Percentiles rank a stretch among this genome's conserved stretches.
Conservation (phyloP, 306 rosid species). For the Prinsepia uniflora region DNA sequence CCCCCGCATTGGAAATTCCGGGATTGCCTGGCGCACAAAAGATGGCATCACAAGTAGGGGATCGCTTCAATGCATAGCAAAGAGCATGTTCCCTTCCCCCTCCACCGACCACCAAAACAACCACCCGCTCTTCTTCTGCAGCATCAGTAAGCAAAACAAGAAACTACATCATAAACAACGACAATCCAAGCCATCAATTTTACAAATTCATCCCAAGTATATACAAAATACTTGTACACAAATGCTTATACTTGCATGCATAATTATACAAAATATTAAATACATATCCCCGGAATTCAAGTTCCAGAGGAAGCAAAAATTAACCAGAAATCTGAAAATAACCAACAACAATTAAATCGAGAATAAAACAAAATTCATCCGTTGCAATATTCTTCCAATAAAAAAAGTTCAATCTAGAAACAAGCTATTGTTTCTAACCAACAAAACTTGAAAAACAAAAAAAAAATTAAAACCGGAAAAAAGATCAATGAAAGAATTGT, state of each 20-base stretch:
- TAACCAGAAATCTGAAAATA: background rate
- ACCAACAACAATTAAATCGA: background rate
- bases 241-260: background rate
- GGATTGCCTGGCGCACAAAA: slow-evolving; percentile 95
- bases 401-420: background rate
- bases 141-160: slow-evolving; percentile 8
- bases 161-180: background rate
- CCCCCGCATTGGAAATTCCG: slow-evolving; percentile 78
- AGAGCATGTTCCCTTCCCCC: slow-evolving; percentile 98
- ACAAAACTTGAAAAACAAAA: background rate
- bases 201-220: background rate
- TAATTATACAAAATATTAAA: background rate
- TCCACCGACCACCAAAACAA: slow-evolving; percentile 84
- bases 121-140: slow-evolving; percentile 42
- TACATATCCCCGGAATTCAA: background rate
- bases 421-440: background rate
- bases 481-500: background rate
- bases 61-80: slow-evolving; percentile 83
- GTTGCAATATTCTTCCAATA: background rate
- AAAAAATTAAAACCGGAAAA: background rate
- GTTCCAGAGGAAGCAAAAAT: background rate
- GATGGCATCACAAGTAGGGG: slow-evolving; percentile 63
- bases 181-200: background rate
- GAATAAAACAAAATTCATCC: background rate
- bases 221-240: background rate